Percentiles rank a stretch among this genome's conserved stretches.
Conservation (phyloP, 1,139 yeast genomes). For the Geotrichum klebahnii region DNA sequence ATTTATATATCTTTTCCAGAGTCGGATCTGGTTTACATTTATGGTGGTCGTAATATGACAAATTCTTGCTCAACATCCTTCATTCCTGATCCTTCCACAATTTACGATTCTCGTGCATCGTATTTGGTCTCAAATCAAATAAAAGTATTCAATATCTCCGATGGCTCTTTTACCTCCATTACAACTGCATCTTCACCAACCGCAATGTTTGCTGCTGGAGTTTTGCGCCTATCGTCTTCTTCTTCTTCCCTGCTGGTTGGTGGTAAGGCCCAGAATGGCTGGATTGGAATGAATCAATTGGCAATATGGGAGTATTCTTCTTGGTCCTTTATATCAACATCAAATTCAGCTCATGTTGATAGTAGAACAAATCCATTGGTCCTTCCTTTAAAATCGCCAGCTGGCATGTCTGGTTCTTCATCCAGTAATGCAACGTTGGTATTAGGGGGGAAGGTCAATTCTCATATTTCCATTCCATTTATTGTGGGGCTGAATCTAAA, state of each 20-base stretch:
- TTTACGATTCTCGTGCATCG: slow-evolving; percentile 28
- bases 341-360: slow-evolving; percentile 40
- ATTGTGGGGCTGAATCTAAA: slow-evolving; percentile 41
- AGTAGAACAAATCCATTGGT: slow-evolving; percentile 48
- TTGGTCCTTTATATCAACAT: slow-evolving; percentile 51
- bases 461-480: slow-evolving; percentile 43
- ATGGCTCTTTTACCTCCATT: slow-evolving; percentile 33
- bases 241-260: slow-evolving; percentile 45
- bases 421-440: slow-evolving; percentile 29
- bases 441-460: slow-evolving; percentile 43
- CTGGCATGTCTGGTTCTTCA: slow-evolving; percentile 24
- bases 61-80: slow-evolving; percentile 8
- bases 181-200: slow-evolving; percentile 46
- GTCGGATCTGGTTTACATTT: slow-evolving; percentile 44
- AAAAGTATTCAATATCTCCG: slow-evolving; percentile 38
- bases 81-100: slow-evolving; percentile 19
- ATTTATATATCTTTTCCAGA: slow-evolving; percentile 44
- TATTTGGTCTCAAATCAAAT: slow-evolving; percentile 41
- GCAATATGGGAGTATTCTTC: slow-evolving; percentile 57
- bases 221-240: slow-evolving; percentile 26
- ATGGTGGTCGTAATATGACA: slow-evolving; percentile 43
- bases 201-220: slow-evolving; percentile 47
- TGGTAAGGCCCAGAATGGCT: slow-evolving; percentile 51
- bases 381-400: slow-evolving; percentile 42
- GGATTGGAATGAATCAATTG: slow-evolving; percentile 59